phyloP scores from a whole-genome alignment of 176 grass and related monocot species.

The Phoenix dactylifera region DNA sequence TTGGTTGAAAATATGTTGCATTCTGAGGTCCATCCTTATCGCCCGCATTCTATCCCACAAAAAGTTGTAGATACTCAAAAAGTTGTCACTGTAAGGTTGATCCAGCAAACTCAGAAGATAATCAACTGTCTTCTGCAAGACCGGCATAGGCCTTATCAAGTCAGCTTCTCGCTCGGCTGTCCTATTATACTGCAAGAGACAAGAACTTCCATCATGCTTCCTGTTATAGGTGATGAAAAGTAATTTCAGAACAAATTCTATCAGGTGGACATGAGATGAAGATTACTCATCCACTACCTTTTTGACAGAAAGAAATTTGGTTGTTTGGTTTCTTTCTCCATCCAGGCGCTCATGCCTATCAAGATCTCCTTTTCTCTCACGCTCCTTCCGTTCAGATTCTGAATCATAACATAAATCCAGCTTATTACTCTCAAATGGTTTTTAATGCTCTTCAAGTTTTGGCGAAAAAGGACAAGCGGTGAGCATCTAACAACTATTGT shows the following conservation, averaged over 20 bases:
- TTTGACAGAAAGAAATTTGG: slow-evolving; percentile 79
- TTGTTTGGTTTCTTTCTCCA: slow-evolving; percentile 90
- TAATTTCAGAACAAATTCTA: slow-evolving; percentile 37
- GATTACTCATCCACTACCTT: slow-evolving; percentile 50
- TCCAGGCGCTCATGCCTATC: slow-evolving; percentile 78
- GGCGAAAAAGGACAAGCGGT: not conserved
- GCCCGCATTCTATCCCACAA: slow-evolving; percentile 99
- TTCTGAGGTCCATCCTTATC: slow-evolving; percentile 95
- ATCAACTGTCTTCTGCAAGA: slow-evolving; percentile 75
- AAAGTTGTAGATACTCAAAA: slow-evolving; percentile 90
- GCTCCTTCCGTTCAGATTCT: slow-evolving; percentile 85
- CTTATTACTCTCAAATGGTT: not conserved
- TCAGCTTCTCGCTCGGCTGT: slow-evolving; percentile 79
- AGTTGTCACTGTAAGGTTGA: slow-evolving; percentile 60
- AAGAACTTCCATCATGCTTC: slow-evolving; percentile 39
- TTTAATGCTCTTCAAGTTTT: slow-evolving; percentile 5
- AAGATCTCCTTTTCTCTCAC: slow-evolving; percentile 97
- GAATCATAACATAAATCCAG: slow-evolving; percentile 3
- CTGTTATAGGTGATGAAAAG: slow-evolving; percentile 32
- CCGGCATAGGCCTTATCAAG: slow-evolving; percentile 88
- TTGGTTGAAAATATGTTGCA: slow-evolving; percentile 87
- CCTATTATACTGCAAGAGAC: slow-evolving; percentile 84
- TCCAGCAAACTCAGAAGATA: slow-evolving; percentile 88
- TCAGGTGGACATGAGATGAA: slow-evolving; percentile 29
- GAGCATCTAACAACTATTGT: not conserved